A percentile compares a stretch with the other conserved stretches of the same genome.
These are phyloP conservation scores for Solidago caesia DNA, from an alignment of 129 eudicot species.

Conservation along the genomic window DNA sequence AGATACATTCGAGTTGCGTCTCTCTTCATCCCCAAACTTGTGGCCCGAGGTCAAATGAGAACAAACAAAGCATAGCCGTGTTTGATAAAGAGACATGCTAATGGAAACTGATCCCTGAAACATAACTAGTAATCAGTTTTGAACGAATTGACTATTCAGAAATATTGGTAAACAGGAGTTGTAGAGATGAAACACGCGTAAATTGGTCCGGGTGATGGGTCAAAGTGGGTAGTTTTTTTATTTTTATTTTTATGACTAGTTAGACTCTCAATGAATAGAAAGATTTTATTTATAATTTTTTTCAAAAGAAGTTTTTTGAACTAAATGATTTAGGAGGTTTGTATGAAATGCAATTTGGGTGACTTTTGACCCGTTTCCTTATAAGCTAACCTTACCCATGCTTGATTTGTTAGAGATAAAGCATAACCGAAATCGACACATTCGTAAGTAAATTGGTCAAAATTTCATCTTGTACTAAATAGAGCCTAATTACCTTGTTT, in stretches of 20 bases:
- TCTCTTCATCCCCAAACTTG: constrained; percentile 75
- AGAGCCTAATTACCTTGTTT: constrained; percentile 61
- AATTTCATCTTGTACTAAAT: neutral
- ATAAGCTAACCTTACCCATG: neutral
- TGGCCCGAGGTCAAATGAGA: constrained; percentile 94
- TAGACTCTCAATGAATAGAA: neutral
- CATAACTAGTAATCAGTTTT: constrained; percentile 7
- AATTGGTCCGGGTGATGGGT: neutral
- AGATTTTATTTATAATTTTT: neutral
- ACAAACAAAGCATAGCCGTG: constrained; percentile 87
- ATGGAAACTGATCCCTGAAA: constrained; percentile 91
- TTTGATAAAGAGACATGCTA: constrained; percentile 91
- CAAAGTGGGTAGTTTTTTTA: neutral
- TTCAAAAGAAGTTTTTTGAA: neutral
- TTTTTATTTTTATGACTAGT: neutral
- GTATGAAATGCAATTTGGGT: neutral
- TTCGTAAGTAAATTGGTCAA: neutral
- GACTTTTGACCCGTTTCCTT: neutral
- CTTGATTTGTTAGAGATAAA: neutral
- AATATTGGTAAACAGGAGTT: neutral
- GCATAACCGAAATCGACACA: neutral
- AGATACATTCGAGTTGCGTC: constrained; percentile 82
- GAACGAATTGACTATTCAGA: neutral
- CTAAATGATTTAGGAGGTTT: neutral
- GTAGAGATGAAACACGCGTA: constrained; percentile 6